These are phyloP conservation scores for Fusarium robinianum DNA, from an alignment of 2,329 filamentous ascomycete species.

Conservation along the genomic window DNA sequence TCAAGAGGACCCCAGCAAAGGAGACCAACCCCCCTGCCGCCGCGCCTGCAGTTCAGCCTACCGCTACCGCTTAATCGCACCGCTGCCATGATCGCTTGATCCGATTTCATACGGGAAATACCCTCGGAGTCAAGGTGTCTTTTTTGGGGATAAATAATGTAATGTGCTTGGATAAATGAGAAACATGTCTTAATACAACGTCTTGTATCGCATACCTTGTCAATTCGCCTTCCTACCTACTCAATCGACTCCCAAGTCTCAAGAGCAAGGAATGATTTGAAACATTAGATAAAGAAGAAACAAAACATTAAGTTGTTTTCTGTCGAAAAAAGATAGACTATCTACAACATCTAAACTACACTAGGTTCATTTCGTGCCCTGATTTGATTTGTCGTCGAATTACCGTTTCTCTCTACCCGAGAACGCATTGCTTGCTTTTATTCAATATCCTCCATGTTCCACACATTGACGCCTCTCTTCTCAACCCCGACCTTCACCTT, in stretches of 20 bases:
- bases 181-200: slow-evolving; percentile 2
- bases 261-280: not conserved
- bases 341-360: slow-evolving; percentile 39
- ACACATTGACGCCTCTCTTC: slow-evolving; percentile 55
- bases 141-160: no score
- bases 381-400: slow-evolving; percentile 13
- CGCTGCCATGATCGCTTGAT: no score
- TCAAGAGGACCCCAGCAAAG: slow-evolving; percentile 10
- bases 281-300: not conserved
- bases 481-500: slow-evolving; percentile 56
- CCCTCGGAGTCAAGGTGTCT: slow-evolving; percentile 21
- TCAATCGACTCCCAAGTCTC: not conserved
- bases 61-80: slow-evolving; percentile 7
- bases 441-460: slow-evolving; percentile 55
- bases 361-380: slow-evolving; percentile 26
- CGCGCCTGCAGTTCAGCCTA: slow-evolving; percentile 10
- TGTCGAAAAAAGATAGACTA: slow-evolving; percentile 35
- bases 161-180: no score
- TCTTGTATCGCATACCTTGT: not conserved
- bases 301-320: slow-evolving; percentile 1
- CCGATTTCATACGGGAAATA: slow-evolving; percentile 10
- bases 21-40: slow-evolving; percentile 23
- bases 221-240: not conserved
- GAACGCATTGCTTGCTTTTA: slow-evolving; percentile 33
- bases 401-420: slow-evolving; percentile 5